Base-by-base conservation (phyloP, 257 asterid species). In the Coffea eugenioides region DNA sequence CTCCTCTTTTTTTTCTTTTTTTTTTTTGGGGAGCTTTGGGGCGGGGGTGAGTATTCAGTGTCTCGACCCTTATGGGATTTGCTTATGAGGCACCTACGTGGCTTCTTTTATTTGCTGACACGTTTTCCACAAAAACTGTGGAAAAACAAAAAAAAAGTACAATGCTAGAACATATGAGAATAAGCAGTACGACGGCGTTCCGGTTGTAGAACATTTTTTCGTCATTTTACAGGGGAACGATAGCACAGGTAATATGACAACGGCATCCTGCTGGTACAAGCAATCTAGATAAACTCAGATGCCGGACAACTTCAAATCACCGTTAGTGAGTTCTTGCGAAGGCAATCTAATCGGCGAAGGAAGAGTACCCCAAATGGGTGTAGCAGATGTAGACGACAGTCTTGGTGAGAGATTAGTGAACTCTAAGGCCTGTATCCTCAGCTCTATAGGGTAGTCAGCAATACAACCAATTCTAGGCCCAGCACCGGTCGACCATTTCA, bases 381-480 rank as follows among this genome's bases (percentile, higher is more conserved):
- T 86, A 43, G 80, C 61, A 34, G 79, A 78, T 23, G 83, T 34
- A 14, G 87, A 78, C 48, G 74, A 57, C 7, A n/a, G 56, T 66
- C 93, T 88, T 27, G 97, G 97, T 5, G 99, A 92, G 85, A 94
- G 95, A 88, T 88, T 87, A 34, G 97, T 91, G 49, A 93, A 87
- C 82, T 92, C 99, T 78, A 95, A 83, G 11, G 99, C 99, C 83
- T 92, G 99, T 62, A 80, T 54, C 86, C 97, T 91, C 86, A 95
- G 66, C 84, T 91, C 98, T 80, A 84, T 3, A 0, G 99, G 99
- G 84, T 95, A 95, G 83, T 95, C 97, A 9, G 92, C 93, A 84
- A 95, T 71, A 76, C 99, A 95, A 10, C 99, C 99, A 41, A 95
- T 93, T 79, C 99, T 88, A 2, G 99, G 97, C 27, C 99, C 99